Evolutionary conservation across 805 yeast species (phyloP).

Genomic region (Kluyveromyces siamensis): DNA sequence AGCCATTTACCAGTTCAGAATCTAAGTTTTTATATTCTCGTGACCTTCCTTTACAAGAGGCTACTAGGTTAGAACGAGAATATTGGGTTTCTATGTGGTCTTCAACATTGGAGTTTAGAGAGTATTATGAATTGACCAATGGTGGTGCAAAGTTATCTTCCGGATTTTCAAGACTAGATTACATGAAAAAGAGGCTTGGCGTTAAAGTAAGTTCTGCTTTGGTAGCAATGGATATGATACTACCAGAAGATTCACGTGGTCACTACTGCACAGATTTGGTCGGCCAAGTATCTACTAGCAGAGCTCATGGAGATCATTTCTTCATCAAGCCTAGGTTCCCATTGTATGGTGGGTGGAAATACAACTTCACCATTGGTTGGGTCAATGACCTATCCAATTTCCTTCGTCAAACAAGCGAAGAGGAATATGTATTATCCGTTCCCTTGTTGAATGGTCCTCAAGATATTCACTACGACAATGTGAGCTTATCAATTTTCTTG

Average conservation of each 20-base stretch:
- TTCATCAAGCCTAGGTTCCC: slow-evolving; percentile 83
- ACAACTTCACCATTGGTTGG: slow-evolving; percentile 96
- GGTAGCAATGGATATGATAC: slow-evolving; percentile 47
- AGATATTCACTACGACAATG: slow-evolving; percentile 59
- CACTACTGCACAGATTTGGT: slow-evolving; percentile 81
- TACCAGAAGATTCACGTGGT: slow-evolving; percentile 47
- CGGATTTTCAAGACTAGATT: slow-evolving; percentile 77
- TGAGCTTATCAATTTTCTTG: slow-evolving; percentile 52
- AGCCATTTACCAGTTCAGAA: slow-evolving; percentile 40
- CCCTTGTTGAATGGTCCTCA: slow-evolving; percentile 68
- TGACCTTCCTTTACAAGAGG: slow-evolving; percentile 55
- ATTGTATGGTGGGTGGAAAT: slow-evolving; percentile 93
- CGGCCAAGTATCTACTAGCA: slow-evolving; percentile 84
- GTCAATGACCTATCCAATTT: slow-evolving; percentile 47
- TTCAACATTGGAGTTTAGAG: slow-evolving; percentile 64
- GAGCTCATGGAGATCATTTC: slow-evolving; percentile 31
- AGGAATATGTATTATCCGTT: slow-evolving; percentile 49
- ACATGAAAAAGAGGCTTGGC: slow-evolving; percentile 47
- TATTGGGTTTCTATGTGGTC: slow-evolving; percentile 89
- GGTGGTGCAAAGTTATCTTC: slow-evolving; percentile 57
- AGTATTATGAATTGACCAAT: slow-evolving; percentile 73
- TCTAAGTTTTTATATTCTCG: slow-evolving; percentile 54
- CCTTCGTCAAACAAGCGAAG: slow-evolving; percentile 36
- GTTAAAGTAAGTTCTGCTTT: slow-evolving; percentile 50
- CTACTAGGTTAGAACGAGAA: slow-evolving; percentile 54